Base-by-base conservation (phyloP, 129 eudicot genomes). In the Calendula officinalis region DNA sequence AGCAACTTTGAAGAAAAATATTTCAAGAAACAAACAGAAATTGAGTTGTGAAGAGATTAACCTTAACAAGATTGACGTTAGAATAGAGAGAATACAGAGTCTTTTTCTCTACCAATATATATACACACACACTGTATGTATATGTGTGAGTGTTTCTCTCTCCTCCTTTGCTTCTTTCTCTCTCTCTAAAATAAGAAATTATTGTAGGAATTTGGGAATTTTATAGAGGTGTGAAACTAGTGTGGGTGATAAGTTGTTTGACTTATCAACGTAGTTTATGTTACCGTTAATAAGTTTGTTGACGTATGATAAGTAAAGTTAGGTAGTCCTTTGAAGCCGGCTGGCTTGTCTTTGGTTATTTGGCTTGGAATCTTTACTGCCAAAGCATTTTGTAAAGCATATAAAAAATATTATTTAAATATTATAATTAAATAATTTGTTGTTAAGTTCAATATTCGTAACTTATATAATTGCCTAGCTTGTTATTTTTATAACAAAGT, bases 1-100 rank as follows among this genome's bases (percentile, higher is more conserved):
- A 86, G 80, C 84, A 71, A 39, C 86, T 83, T 80, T 82, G 71
- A 80, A 51, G 67, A 51, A 42, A 41, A 22, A 57, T 16, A 11
- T 34, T 47, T 49, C 15, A 45, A 42, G 8, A 73, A 63, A 47
- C 17, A 56, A 44, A 51, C 49, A 27, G 43, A 39, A 42, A 41
- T 37, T 33, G 43, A 60, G 41, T 42, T 70, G 32, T 22, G n/a
- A 61, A 71, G 13, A 41, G 12, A 59, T 44, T 52, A 17, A 67
- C 75, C 76, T 59, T 48, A 46, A 33, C 71, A 52, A 70, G 82
- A 83, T 80, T 70, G 69, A 78, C 51, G 74, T 49, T 37, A 64
- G 55, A 62, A 60, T 45, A 60, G 44, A 65, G 54, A 66, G n/a
- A 55, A 44, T 42, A 68, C 52, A 57, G 34, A 68, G 39, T 56